Base-by-base conservation (phyloP, 495 filamentous ascomycete species). In the Penicillium daleae region DNA sequence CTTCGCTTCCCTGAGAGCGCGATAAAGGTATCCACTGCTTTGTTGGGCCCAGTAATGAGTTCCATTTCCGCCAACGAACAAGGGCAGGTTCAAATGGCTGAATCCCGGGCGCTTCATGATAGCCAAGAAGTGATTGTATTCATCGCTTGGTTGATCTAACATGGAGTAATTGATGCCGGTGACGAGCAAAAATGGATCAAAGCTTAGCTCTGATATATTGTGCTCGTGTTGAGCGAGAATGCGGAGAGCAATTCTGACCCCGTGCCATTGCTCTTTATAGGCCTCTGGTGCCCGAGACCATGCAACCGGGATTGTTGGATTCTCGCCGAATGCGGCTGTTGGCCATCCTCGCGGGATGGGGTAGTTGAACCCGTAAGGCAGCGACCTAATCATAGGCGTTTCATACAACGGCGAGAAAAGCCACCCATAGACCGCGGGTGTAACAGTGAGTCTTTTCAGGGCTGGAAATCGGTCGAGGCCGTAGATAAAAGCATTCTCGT, bases 321-420 rank as follows among this genome's bases (percentile, higher is more conserved):
- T 40, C 37, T 40, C 15, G 37, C 37, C 2, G 37, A 40, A 40
- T 40, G 1, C 37, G 1, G 15, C 37, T 53, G 32, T 26, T 27
- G 49, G 70, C 74, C 70, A 76, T 50, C 66, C 67, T 10, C 66
- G 68, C 2, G 62, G 66, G 31, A 73, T 69, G 12, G 67, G 66
- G 39, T 76, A 76, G 57, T 73, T 70, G 46, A 73, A 73, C 5
- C 67, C 67, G 31, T 59, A 48, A 32, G 70, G 68, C 21, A 76
- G 72, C n/a, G 57, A 56, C 35, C 69, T 69, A 27, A 76, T 75
- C 66, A 69, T 74, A 13, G 72, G 72, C 17, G 72, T 76, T 44
- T 71, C 46, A 48, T 75, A 75, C 6, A 75, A 48, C n/a, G 70
- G 72, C 19, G 61, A 12, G 44, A 66, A 71, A 27, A 42, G 31